Base-by-base conservation (phyloP, 495 filamentous ascomycete species). In the Penicilliopsis zonata region DNA sequence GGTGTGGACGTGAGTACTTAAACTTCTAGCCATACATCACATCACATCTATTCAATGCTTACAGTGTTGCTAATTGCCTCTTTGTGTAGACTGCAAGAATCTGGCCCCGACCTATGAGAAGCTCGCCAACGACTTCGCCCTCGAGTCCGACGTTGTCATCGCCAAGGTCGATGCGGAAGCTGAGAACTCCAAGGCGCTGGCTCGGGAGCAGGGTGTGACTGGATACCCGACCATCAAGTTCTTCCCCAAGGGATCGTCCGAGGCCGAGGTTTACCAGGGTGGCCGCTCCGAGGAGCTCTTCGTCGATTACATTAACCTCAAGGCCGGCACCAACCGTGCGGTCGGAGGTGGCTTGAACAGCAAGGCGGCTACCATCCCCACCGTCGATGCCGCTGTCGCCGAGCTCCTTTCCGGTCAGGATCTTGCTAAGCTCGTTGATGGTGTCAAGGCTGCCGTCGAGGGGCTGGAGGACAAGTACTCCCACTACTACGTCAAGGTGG, bases 171-270 rank as follows among this genome's bases (percentile, higher is more conserved):
- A 96, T 49, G 84, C 83, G 48, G 86, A 95, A 56, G 78, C 82
- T 4, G 78, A 82, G 40, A 84, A 83, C 57, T 64, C 80, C 50
- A 87, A 86, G 57, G 70, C 73, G 25, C 74, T 76, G 12, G 82
- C 87, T 22, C 55, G 73, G 43, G 80, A 76, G 34, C 82, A 87
- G 44, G 82, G 77, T 37, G 72, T 98, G 29, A 70, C 66, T 31
- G 80, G 78, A 17, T 98, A 87, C 72, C 90, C 90, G 18, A 98
- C 90, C 38, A 90, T 98, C 69, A 94, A 92, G 68, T 98, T 81
- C 74, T 96, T 96, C 70, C 79, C 87, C 49, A 80, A 78, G 59
- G 88, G 88, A 46, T 82, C 78, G 35, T 83, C 69, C 34, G 78
- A 78, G 38, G 53, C 78, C 9, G 64, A 79, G 41, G 46, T 66